A percentile compares a stretch with the other conserved stretches of the same genome.
phyloP scores from a whole-genome alignment of 495 filamentous ascomycete genomes.

The Pseudevernia furfuracea region DNA sequence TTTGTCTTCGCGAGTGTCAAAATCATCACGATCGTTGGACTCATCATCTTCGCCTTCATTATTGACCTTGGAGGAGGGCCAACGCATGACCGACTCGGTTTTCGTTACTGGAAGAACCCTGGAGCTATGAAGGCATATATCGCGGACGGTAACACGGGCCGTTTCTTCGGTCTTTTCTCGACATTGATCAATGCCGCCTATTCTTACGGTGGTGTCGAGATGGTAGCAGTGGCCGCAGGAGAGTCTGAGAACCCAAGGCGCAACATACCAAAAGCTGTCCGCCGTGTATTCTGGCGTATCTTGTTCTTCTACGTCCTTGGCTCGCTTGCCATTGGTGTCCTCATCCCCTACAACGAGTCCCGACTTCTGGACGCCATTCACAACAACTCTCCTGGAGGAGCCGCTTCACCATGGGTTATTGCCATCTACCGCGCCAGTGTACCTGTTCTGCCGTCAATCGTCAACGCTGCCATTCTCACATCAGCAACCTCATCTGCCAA shows the following conservation, averaged over 20 bases:
- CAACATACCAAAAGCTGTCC: slow-evolving; percentile 69
- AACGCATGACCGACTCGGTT: slow-evolving; percentile 56
- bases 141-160: slow-evolving; percentile 30
- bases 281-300: slow-evolving; percentile 80
- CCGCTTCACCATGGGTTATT: slow-evolving; percentile 59
- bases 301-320: slow-evolving; percentile 68
- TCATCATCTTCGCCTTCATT: slow-evolving; percentile 58
- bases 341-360: slow-evolving; percentile 45
- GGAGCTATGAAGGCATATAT: slow-evolving; percentile 58
- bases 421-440: slow-evolving; percentile 57
- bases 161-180: slow-evolving; percentile 36
- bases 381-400: slow-evolving; percentile 47
- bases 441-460: slow-evolving; percentile 56
- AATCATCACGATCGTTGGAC: slow-evolving; percentile 64
- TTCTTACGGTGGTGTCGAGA: slow-evolving; percentile 54
- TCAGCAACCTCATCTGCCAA: slow-evolving; percentile 65
- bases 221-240: slow-evolving; percentile 67
- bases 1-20: slow-evolving; percentile 70
- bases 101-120: slow-evolving; percentile 62
- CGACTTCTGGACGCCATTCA: slow-evolving; percentile 45
- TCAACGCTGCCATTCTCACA: slow-evolving; percentile 68
- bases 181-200: slow-evolving; percentile 37
- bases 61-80: slow-evolving; percentile 60
- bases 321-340: slow-evolving; percentile 50
- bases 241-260: slow-evolving; percentile 71